These are phyloP conservation scores for Dendrocalamus latiflorus DNA, from an alignment of 202 grass and related monocot species.

Conservation along the genomic window DNA sequence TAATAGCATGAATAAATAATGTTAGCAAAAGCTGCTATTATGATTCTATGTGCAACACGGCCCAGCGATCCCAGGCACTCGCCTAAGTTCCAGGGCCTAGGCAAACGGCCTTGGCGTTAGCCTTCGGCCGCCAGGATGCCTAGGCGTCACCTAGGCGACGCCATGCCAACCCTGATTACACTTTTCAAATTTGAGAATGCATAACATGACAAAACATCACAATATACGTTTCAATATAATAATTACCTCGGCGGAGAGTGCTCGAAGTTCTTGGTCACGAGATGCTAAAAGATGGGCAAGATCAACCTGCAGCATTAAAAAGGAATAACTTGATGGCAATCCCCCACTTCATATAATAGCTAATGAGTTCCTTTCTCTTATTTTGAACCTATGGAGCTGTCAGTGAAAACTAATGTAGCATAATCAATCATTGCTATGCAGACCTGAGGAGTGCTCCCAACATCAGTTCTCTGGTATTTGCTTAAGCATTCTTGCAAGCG, in stretches of 20 bases:
- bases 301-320: conserved; percentile 66
- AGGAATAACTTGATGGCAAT: neutral
- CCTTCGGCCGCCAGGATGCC: no score
- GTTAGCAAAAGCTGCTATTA: no score
- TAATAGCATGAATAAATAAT: no score
- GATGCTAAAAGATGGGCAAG: conserved; percentile 94
- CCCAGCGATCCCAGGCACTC: no score
- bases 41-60: no score
- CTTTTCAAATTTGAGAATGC: neutral
- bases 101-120: no score
- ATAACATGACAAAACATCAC: neutral
- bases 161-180: no score
- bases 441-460: conserved; percentile 78
- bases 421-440: neutral
- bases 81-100: no score
- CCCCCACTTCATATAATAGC: conserved; percentile 6
- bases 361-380: neutral
- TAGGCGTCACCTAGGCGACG: no score
- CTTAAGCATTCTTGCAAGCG: conserved; percentile 96
- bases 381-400: neutral
- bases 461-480: conserved; percentile 95
- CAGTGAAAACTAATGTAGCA: neutral
- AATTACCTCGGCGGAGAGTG: conserved; percentile 84
- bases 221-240: conserved; percentile 14
- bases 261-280: conserved; percentile 94